Evolutionary conservation across 805 yeast species (phyloP), one percentile per base, ranked within the genome.

Genomic region (Starmerella scarabaei): DNA sequence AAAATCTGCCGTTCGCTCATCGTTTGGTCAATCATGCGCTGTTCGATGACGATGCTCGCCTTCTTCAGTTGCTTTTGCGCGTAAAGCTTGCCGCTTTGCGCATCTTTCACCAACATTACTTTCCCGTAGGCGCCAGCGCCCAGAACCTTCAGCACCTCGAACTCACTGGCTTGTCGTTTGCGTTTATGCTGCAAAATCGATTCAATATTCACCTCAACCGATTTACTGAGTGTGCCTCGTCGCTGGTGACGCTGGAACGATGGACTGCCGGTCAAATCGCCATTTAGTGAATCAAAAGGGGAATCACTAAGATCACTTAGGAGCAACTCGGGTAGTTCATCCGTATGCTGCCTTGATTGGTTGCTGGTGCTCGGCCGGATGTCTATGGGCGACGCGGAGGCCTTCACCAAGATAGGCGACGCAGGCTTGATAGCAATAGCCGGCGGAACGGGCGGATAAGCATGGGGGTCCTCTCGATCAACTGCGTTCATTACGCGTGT

Each of bases 111-210:
- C 18, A 84, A 61, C 7, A 81, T 61, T 3, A 84, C 95, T 55
- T 81, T 83, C 3, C 95, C 94, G 50, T 80, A 84, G 2, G 94
- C 84, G 3, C 95, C 95, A 37, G 76, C 71, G 0, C 95, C 95
- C 5, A 84, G 63, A 0, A 83, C 91, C 49, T 73, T 78, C 5
- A 85, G 59, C 2, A 81, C 80, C 50, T 71, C 75, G 52, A 85
- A 84, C 54, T 84, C 93, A 3, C 35, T 33, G 1, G 61, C 60
- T 1, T 38, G 37, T 47, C 56, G 54, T 45, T 53, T 55, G 17
- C 50, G 48, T 18, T 47, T 46, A 26, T 17, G 29, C 15, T 35
- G 21, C 21, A 43, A 37, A 12, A 33, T 39, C n/a, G 59, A 56
- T 33, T 64, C 68, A 35, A 73, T 60, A 4, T 62, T 67, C n/a